Evolutionary conservation across 345 rosid species (phyloP).

Genomic region (Atalantia buxifolia): DNA sequence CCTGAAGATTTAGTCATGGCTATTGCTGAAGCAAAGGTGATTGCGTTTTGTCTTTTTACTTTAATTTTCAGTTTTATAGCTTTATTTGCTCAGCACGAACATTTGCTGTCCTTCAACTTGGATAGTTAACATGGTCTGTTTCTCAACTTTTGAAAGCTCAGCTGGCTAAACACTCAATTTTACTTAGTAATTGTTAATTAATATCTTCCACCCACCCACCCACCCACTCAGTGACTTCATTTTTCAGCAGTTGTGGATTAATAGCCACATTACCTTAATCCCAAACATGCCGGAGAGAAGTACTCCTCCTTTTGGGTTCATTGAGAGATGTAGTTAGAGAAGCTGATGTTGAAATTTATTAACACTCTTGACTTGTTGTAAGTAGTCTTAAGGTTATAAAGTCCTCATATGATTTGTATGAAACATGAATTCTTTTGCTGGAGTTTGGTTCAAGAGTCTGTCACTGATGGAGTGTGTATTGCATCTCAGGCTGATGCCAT

Average conservation of each 20-base stretch:
- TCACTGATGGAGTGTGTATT: constrained; percentile 24
- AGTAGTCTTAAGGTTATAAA: no score
- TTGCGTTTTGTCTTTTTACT: not conserved
- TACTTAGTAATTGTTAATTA: no score
- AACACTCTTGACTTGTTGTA: not conserved
- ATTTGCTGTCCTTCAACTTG: not conserved
- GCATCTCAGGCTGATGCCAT: constrained; percentile 77
- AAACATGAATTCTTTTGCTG: not conserved
- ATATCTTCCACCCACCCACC: no score
- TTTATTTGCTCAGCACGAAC: not conserved
- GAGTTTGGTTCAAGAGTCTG: constrained; percentile 2
- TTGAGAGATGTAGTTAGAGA: not conserved
- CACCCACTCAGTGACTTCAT: no score
- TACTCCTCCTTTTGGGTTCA: not conserved
- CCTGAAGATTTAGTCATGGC: constrained; percentile 89
- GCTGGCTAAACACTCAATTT: no score
- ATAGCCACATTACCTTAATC: no score
- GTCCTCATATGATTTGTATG: not conserved
- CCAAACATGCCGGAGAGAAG: not conserved
- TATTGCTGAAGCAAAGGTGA: constrained; percentile 93
- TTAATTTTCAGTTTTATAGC: not conserved
- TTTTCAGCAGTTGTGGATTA: no score
- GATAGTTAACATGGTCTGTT: not conserved
- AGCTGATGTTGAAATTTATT: not conserved
- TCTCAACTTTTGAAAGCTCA: no score